A percentile compares a stretch with the other conserved stretches of the same genome.
These are phyloP conservation scores for Prunus mira DNA, from an alignment of 306 rosid species.

Conservation along the genomic window DNA sequence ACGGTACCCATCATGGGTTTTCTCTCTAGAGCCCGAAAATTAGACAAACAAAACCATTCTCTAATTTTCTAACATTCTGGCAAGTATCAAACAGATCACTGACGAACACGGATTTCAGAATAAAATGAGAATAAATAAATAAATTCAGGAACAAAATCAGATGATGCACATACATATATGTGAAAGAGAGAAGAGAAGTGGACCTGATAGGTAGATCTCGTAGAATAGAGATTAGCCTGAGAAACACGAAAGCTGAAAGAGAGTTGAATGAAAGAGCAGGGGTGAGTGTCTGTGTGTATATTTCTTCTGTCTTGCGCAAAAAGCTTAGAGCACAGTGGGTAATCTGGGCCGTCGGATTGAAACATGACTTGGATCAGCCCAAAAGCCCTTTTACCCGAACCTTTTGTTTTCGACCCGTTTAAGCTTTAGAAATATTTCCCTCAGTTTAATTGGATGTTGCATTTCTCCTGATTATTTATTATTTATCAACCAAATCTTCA, in stretches of 20 bases:
- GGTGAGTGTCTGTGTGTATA: not conserved
- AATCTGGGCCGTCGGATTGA: not conserved
- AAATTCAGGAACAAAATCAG: not conserved
- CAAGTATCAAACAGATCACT: not conserved
- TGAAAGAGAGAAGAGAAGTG: not conserved
- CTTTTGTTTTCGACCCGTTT: not conserved
- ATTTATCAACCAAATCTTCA: no score
- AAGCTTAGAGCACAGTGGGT: not conserved
- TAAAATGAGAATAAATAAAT: not conserved
- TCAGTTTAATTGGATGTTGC: not conserved
- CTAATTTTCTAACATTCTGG: not conserved
- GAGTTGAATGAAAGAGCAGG: not conserved
- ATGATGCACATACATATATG: not conserved
- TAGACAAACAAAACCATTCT: not conserved
- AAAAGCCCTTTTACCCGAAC: not conserved
- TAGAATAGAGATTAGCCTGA: not conserved
- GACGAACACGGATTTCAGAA: no score
- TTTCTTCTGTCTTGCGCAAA: not conserved
- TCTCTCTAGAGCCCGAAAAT: not conserved
- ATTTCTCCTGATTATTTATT: not conserved
- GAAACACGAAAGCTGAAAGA: not conserved
- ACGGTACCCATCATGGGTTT: not conserved
- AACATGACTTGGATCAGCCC: not conserved
- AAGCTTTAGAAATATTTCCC: not conserved
- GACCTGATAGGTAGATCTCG: slow-evolving; percentile 14